These are phyloP conservation scores for Dactylorhiza incarnata DNA, from an alignment of 106 monocot species.

Conservation along the genomic window DNA sequence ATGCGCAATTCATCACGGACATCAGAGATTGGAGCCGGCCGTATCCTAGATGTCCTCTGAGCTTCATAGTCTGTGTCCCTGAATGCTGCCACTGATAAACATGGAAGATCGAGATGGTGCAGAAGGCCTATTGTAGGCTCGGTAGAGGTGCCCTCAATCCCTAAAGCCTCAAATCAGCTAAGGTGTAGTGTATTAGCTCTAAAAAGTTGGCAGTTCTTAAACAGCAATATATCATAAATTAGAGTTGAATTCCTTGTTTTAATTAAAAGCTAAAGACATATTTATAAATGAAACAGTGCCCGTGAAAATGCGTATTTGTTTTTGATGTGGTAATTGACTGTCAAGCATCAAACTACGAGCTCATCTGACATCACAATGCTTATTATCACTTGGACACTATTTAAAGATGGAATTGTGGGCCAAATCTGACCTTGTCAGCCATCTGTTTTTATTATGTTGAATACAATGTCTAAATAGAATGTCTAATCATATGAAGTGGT, in stretches of 20 bases:
- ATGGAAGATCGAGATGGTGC: too few relatives aligned
- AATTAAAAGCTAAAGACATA: background rate
- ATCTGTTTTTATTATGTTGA: background rate
- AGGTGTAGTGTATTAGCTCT: background rate
- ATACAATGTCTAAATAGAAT: background rate
- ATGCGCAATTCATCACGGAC: too few relatives aligned
- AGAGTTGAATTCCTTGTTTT: background rate
- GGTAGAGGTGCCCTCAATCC: too few relatives aligned
- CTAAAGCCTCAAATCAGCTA: background rate
- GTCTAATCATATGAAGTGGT: background rate
- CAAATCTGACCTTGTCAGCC: background rate
- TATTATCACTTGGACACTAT: background rate
- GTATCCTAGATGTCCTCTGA: too few relatives aligned
- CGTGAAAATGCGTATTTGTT: background rate
- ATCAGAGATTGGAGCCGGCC: too few relatives aligned
- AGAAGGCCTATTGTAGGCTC: too few relatives aligned
- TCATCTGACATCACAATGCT: background rate
- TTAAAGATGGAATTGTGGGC: background rate
- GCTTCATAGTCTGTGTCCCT: too few relatives aligned
- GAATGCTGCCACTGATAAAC: too few relatives aligned
- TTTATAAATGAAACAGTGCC: background rate
- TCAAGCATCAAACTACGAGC: background rate
- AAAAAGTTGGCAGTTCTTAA: background rate
- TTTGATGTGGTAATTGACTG: background rate
- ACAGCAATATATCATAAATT: background rate